These are phyloP conservation scores for Raphanus raphanistrum DNA, from an alignment of 345 rosid genomes.

Conservation along the genomic window DNA sequence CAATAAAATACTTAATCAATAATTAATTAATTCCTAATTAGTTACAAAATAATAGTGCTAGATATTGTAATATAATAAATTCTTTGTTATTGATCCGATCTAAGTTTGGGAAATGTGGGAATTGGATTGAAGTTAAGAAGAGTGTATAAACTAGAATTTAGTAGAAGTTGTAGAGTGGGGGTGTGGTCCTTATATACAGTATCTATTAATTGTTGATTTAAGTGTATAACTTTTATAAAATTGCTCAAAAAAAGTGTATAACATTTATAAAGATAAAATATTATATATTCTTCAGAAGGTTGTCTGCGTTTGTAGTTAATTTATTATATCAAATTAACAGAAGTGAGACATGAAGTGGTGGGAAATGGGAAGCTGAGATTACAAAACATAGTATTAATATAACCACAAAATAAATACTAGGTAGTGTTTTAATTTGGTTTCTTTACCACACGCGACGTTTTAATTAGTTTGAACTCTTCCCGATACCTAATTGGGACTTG, in stretches of 20 bases:
- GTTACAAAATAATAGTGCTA: not conserved
- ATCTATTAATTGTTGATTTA: not conserved
- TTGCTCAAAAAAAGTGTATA: too few species aligned
- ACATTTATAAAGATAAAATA: too few species aligned
- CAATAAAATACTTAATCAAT: slow-evolving; percentile 8
- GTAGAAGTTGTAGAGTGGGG: slow-evolving; percentile 21
- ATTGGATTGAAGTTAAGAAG: slow-evolving; percentile 25
- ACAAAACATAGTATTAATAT: slow-evolving; percentile 19
- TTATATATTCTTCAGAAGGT: not conserved
- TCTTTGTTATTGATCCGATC: slow-evolving; percentile 29
- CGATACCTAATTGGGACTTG: slow-evolving; percentile 41
- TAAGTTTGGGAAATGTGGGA: slow-evolving; percentile 38
- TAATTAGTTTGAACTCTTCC: slow-evolving; percentile 40
- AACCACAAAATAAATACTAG: slow-evolving; percentile 29
- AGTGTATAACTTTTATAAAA: too few species aligned
- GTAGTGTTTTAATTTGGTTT: slow-evolving; percentile 24
- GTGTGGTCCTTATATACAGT: slow-evolving; percentile 9
- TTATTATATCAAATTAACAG: slow-evolving; percentile 1
- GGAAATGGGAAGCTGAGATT: slow-evolving; percentile 31
- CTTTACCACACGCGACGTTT: slow-evolving; percentile 41
- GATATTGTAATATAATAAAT: not conserved
- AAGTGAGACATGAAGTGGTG: slow-evolving; percentile 26
- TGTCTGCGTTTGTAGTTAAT: slow-evolving; percentile 24
- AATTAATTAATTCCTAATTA: not conserved
- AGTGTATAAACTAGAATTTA: slow-evolving; percentile 28